phyloP scores from a whole-genome alignment of 495 filamentous ascomycete species.

The Aspergillus sclerotioniger region DNA sequence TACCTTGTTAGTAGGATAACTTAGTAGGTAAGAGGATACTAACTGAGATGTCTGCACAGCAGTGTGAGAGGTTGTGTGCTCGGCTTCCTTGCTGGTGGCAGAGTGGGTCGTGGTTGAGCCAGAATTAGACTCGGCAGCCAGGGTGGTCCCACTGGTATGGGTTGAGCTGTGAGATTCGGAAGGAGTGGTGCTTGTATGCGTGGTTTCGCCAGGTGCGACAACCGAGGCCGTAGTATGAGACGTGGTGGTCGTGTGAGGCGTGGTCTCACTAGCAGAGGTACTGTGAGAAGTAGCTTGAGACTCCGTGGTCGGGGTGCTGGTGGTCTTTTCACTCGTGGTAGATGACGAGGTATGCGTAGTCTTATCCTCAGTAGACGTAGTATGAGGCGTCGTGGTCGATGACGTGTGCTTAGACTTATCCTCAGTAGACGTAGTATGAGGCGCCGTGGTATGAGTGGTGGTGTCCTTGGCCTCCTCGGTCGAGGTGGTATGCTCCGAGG shows the following conservation, averaged over 20 bases:
- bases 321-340: not conserved
- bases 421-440: no score
- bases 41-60: not conserved
- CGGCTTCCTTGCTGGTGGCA: not conserved
- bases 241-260: not conserved
- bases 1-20: not conserved
- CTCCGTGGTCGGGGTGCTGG: not conserved
- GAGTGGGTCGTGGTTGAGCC: not conserved
- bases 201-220: not conserved
- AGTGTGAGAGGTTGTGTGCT: not conserved
- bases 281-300: not conserved
- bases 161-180: not conserved
- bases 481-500: not conserved
- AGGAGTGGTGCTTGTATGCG: not conserved
- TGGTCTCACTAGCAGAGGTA: not conserved
- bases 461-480: not conserved
- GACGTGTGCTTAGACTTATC: no score
- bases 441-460: not conserved
- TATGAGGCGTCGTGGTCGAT: no score
- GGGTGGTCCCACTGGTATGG: not conserved
- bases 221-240: not conserved
- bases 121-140: not conserved
- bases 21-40: not conserved
- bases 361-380: no score
- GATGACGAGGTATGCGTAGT: not conserved